Conservation (phyloP, 208 protist genomes). For the Balamuthia mandrillaris region DNA sequence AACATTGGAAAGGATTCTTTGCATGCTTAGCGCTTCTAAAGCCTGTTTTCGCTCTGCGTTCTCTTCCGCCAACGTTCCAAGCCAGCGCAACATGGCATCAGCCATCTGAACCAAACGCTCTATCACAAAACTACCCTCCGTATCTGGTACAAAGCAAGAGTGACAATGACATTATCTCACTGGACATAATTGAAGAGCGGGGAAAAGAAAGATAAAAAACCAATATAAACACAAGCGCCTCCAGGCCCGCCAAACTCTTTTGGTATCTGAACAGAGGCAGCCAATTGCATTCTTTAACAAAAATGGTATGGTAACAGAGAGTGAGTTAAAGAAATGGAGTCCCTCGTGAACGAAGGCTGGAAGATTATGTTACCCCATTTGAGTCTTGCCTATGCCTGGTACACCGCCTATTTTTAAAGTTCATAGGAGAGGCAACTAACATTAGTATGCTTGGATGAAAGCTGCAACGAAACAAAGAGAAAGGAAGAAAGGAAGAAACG, state of each 20-base stretch:
- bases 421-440: too few relatives aligned
- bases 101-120: conserved; percentile 62
- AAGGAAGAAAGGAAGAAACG: conserved; percentile 1
- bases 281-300: conserved; percentile 11
- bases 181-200: too few relatives aligned
- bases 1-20: conserved; percentile 41
- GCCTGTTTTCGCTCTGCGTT: not conserved
- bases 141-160: conserved; percentile 37
- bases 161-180: too few relatives aligned
- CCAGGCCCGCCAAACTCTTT: conserved; percentile 8
- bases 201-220: not conserved
- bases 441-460: not conserved
- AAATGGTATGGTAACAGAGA: not conserved
- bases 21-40: not conserved
- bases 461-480: conserved; percentile 9
- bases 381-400: conserved; percentile 69
- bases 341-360: not conserved
- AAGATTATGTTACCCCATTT: conserved; percentile 45
- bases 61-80: not conserved
- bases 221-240: conserved; percentile 4
- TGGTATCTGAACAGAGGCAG: conserved; percentile 14
- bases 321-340: not conserved
- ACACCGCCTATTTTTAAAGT: too few relatives aligned
- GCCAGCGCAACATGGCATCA: too few relatives aligned
- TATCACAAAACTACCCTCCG: conserved; percentile 68